phyloP scores from a whole-genome alignment of 345 rosid genomes.

The Brassica rapa region DNA sequence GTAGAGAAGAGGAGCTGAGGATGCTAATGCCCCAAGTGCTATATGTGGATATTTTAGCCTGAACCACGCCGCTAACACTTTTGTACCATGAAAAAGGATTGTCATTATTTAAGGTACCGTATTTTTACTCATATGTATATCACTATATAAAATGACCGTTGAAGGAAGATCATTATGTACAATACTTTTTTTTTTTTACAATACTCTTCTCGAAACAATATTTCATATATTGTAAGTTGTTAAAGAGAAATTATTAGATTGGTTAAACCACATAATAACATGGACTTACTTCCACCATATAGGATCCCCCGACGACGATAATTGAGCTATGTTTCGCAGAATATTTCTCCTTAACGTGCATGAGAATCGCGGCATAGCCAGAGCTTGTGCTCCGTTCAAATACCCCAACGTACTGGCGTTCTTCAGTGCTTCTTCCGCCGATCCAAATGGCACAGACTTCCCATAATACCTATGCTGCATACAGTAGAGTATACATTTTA shows the following conservation, averaged over 20 bases:
- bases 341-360: conserved; percentile 45
- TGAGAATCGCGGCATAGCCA: conserved; percentile 58
- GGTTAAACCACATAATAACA: neutral
- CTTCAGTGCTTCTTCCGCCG: conserved; percentile 47
- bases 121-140: neutral
- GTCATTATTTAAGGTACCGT: neutral
- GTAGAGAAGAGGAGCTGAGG: conserved; percentile 73
- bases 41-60: conserved; percentile 71
- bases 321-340: conserved; percentile 51
- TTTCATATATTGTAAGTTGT: neutral
- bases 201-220: neutral
- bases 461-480: conserved; percentile 61
- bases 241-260: neutral
- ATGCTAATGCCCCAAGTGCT: conserved; percentile 64
- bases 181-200: neutral
- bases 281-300: conserved; percentile 73
- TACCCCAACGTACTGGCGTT: conserved; percentile 53
- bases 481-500: neutral
- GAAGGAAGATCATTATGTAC: neutral
- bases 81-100: conserved; percentile 14
- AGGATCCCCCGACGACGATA: conserved; percentile 69
- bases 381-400: conserved; percentile 58
- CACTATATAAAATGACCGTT: neutral
- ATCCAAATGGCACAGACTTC: conserved; percentile 52
- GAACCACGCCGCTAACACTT: conserved; percentile 77